Conservation (phyloP, 2,329 filamentous ascomycete species). For the Sporothrix inflata region DNA sequence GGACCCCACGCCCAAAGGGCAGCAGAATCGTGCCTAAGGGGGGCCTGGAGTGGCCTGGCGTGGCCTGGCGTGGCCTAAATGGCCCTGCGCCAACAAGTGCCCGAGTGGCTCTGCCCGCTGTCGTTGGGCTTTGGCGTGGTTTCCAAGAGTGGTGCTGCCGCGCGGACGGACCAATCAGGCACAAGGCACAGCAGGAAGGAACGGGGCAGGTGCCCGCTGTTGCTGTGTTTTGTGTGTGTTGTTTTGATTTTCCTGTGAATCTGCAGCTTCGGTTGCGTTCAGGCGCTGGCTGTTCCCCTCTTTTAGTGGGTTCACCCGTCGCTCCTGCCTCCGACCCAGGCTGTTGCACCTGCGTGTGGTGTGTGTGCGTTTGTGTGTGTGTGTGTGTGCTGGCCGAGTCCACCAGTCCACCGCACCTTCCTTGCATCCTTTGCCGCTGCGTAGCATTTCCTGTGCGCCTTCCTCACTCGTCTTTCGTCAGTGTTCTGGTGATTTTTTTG, state of each 20-base stretch:
- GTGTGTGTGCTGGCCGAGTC: conserved; percentile 24
- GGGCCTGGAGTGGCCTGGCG: neutral
- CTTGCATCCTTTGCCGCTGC: conserved; percentile 20
- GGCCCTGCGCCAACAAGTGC: conserved; percentile 13
- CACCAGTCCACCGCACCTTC: conserved; percentile 6
- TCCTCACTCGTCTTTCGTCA: conserved; percentile 16
- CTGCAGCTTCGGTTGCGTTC: neutral
- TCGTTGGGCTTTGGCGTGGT: conserved; percentile 20
- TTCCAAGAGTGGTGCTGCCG: neutral
- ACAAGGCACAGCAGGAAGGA: neutral
- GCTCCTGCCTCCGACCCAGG: neutral
- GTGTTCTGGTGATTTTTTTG: neutral
- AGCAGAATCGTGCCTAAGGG: conserved; percentile 11
- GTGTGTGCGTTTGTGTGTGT: neutral
- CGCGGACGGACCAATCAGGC: conserved; percentile 14
- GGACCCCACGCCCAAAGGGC: conserved; percentile 11
- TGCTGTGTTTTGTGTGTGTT: neutral
- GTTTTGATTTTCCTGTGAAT: conserved; percentile 11
- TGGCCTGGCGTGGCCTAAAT: neutral
- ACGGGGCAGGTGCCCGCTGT: neutral
- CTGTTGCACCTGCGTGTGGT: neutral
- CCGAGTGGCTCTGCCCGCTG: conserved; percentile 24
- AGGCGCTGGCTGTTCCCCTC: conserved; percentile 21
- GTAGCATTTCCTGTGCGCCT: neutral
- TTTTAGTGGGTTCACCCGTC: conserved; percentile 22